Conservation (phyloP, 2,329 filamentous ascomycete species). For the Penicillium sumatraense region DNA sequence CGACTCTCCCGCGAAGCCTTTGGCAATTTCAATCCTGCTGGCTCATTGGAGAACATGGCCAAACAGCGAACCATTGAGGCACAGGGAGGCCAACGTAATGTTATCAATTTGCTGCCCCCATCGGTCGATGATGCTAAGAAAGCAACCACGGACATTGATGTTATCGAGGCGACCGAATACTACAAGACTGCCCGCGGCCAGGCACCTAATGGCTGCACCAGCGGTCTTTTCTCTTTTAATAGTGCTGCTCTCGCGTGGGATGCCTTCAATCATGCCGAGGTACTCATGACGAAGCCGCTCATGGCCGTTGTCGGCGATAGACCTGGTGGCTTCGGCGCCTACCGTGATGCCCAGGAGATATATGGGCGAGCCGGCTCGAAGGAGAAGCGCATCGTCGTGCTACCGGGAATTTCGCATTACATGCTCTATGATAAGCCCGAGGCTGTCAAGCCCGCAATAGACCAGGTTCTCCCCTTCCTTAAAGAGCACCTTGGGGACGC, state of each 20-base stretch:
- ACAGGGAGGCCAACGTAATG: conserved; percentile 19
- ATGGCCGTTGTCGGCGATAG: conserved; percentile 20
- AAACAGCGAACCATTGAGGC: conserved; percentile 22
- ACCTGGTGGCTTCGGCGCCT: conserved; percentile 22
- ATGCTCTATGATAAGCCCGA: conserved; percentile 21
- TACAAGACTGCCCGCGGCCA: conserved; percentile 19
- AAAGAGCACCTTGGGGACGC: conserved; percentile 18
- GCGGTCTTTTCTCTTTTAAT: conserved; percentile 22
- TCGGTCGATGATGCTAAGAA: conserved; percentile 13
- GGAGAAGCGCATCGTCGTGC: conserved; percentile 19
- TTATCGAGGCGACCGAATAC: conserved; percentile 19
- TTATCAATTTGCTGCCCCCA: conserved; percentile 18
- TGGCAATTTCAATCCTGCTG: conserved; percentile 6
- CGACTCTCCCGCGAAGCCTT: conserved; percentile 22
- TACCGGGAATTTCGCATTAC: conserved; percentile 19
- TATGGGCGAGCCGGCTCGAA: conserved; percentile 20
- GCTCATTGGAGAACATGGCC: conserved; percentile 21
- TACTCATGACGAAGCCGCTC: conserved; percentile 22
- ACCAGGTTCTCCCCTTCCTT: conserved; percentile 18
- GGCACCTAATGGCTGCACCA: conserved; percentile 10
- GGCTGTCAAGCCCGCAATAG: conserved; percentile 18
- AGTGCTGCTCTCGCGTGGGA: conserved; percentile 19
- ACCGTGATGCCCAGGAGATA: conserved; percentile 25
- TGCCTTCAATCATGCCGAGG: conserved; percentile 19
- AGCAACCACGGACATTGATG: conserved; percentile 12